phyloP scores from a whole-genome alignment of 2,329 filamentous ascomycete species.

The Intubia oerlemansii region DNA sequence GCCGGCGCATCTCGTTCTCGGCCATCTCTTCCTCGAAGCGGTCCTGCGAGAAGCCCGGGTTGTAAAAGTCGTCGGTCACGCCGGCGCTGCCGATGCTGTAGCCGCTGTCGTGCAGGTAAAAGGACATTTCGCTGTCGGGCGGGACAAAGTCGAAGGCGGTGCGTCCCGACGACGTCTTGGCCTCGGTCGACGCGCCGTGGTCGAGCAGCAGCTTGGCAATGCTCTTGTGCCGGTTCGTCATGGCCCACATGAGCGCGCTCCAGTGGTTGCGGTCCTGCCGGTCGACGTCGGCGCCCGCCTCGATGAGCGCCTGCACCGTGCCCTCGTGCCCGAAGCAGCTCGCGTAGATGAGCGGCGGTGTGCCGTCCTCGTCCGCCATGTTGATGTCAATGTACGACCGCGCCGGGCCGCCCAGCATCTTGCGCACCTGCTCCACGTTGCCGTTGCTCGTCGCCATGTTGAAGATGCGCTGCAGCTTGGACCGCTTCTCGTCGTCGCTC shows the following conservation, averaged over 20 bases:
- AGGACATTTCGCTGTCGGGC: conserved; percentile 89
- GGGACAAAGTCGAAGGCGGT: conserved; percentile 93
- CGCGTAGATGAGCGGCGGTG: conserved; percentile 89
- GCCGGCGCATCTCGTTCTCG: conserved; percentile 81
- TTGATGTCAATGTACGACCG: conserved; percentile 67
- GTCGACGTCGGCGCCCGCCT: conserved; percentile 75
- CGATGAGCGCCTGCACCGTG: conserved; percentile 65
- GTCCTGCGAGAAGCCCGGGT: conserved; percentile 75
- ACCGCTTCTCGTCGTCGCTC: conserved; percentile 54
- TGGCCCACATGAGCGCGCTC: conserved; percentile 98
- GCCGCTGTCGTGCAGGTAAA: conserved; percentile 83
- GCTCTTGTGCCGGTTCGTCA: conserved; percentile 93
- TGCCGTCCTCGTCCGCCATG: conserved; percentile 79
- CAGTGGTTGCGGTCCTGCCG: conserved; percentile 90
- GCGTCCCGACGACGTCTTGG: conserved; percentile 81
- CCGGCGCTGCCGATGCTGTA: conserved; percentile 72
- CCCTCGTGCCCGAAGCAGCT: conserved; percentile 93
- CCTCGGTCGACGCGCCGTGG: conserved; percentile 83
- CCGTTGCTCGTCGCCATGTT: conserved; percentile 96
- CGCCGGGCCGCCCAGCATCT: conserved; percentile 53
- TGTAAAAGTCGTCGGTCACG: conserved; percentile 80
- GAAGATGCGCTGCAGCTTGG: conserved; percentile 65
- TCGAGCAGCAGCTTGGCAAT: conserved; percentile 88
- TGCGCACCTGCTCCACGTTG: conserved; percentile 60
- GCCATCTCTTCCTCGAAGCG: conserved; percentile 94